These are phyloP conservation scores for Diddensiella caesifluorescens DNA, from an alignment of 805 yeast species.

Conservation along the genomic window DNA sequence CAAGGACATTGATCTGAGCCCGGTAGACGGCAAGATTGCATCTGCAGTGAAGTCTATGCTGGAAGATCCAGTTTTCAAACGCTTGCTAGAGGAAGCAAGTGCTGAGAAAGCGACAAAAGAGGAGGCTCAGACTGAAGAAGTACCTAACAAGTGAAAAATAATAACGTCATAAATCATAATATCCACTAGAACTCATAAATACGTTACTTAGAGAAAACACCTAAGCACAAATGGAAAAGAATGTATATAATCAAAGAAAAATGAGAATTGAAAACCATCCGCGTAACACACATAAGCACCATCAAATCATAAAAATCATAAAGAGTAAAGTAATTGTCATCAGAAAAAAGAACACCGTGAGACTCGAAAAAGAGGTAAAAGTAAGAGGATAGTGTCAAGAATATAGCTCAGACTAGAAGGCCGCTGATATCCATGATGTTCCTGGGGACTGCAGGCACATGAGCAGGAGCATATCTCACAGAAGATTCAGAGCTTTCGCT, in stretches of 20 bases:
- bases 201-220: background rate
- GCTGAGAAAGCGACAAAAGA: slow-evolving; percentile 3
- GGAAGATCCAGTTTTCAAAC: slow-evolving; percentile 64
- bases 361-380: slow-evolving; percentile 1
- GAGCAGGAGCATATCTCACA: background rate
- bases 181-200: background rate
- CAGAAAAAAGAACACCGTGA: background rate
- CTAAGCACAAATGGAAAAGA: background rate
- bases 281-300: background rate
- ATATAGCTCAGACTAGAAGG: slow-evolving; percentile 10
- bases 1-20: slow-evolving; percentile 26
- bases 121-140: slow-evolving; percentile 7
- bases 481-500: background rate
- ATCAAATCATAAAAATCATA: background rate
- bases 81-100: slow-evolving; percentile 22
- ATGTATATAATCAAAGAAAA: background rate
- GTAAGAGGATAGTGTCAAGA: background rate
- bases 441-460: slow-evolving; percentile 1
- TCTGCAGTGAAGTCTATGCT: slow-evolving; percentile 66
- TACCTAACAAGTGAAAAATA: background rate
- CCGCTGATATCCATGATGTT: slow-evolving; percentile 20
- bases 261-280: slow-evolving; percentile 6
- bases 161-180: background rate
- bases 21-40: slow-evolving; percentile 46
- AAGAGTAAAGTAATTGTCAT: background rate